Base-by-base conservation (phyloP, 805 yeast genomes). In the Ogataea minuta region DNA sequence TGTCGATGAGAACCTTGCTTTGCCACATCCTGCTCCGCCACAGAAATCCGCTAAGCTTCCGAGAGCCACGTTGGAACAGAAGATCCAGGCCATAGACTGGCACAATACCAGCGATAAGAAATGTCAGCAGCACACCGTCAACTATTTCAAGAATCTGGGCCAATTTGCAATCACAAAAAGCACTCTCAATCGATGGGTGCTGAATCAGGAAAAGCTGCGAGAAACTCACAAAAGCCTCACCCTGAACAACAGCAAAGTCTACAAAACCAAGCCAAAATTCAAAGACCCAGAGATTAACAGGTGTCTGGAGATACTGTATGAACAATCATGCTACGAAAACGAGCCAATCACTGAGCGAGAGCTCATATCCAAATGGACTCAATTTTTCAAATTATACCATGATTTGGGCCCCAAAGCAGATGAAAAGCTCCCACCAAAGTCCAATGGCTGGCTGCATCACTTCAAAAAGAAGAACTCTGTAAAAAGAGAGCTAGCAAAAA, bases 391-490 rank as follows among this genome's bases (percentile, higher is more conserved):
- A 28, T 28, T 43, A 9, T 59, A 50, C 40, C 50, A 59, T 39
- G 33, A 43, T 12, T 15, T 28, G 7, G 9, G 28, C 8, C 27
- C 25, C 16, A 35, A 24, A 11, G 26, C 24, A 12, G 37, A 36
- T n/a, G 38, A 40, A 9, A 35, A 40, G 12, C 27, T 36, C 10
- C 45, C 48, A 6, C 43, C 47, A 5, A 62, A 62, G 42, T 60
- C 69, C 1, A 65, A 65, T 43, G 73, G 72, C 0, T 68, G 72
- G 72, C 39, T 68, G 5, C 63, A 64, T 30, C 64, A 65, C 45
- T 68, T 68, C 53, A 67, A 63, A 36, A 55, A 53, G 33, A 52
- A 59, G 28, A 57, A 61, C 43, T 35, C 53, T 4, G 33, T 52
- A 2, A 60, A 59, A 37, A 45, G 54, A 24, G 56, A 58, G 4